phyloP scores from a whole-genome alignment of 805 yeast genomes.

The Candida adriatica region DNA sequence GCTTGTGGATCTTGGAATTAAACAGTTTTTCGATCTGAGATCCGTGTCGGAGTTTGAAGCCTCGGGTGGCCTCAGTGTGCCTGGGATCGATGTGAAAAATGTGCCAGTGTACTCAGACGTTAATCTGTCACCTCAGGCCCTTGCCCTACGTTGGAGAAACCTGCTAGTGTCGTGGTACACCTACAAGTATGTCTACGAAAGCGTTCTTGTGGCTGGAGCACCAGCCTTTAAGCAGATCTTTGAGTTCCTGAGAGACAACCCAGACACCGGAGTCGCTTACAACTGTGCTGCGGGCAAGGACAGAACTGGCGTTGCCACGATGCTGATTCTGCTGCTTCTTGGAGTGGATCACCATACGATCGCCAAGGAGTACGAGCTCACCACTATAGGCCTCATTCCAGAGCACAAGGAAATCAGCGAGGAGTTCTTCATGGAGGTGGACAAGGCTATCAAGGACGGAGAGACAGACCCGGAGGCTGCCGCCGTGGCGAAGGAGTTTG shows the following conservation, averaged over 20 bases:
- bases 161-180: conserved; percentile 55
- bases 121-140: conserved; percentile 59
- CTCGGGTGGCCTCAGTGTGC: conserved; percentile 37
- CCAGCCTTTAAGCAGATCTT: conserved; percentile 44
- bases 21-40: conserved; percentile 60
- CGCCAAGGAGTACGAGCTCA: conserved; percentile 72
- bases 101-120: conserved; percentile 48
- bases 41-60: conserved; percentile 47
- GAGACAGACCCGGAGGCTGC: neutral
- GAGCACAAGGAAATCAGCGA: conserved; percentile 25
- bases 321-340: conserved; percentile 53
- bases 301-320: conserved; percentile 69
- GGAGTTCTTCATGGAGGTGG: conserved; percentile 12
- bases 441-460: neutral
- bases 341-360: conserved; percentile 63
- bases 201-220: conserved; percentile 45
- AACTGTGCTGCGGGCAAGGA: conserved; percentile 89
- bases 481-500: conserved; percentile 1
- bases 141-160: conserved; percentile 47
- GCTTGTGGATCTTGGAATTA: conserved; percentile 35
- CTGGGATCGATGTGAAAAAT: conserved; percentile 42
- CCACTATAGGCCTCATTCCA: conserved; percentile 55
- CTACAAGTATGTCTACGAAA: conserved; percentile 55
- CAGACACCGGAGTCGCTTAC: conserved; percentile 46
- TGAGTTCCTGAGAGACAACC: conserved; percentile 46